Evolutionary conservation across 139 green algal genomes (phyloP).

Genomic region (Coelastrella sp.): DNA sequence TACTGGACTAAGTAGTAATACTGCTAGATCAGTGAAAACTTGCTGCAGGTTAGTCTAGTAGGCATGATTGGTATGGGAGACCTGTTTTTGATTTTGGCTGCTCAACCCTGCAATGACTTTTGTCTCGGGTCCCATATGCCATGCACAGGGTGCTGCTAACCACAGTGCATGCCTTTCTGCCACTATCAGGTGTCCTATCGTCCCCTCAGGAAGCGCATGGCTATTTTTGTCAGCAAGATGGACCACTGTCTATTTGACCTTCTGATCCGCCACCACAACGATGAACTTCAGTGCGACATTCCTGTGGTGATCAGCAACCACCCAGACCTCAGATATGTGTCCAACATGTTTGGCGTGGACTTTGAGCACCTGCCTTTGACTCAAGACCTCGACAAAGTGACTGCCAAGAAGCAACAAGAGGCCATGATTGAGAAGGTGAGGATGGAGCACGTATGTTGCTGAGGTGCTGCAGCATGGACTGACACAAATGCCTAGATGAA

Average conservation of each 20-base stretch:
- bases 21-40: too few relatives aligned
- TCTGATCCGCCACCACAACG: conserved; percentile 72
- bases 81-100: too few relatives aligned
- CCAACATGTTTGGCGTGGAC: conserved; percentile 70
- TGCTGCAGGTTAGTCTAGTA: too few relatives aligned
- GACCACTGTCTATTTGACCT: conserved; percentile 89
- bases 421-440: conserved; percentile 56
- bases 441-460: too few relatives aligned
- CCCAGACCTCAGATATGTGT: conserved; percentile 71
- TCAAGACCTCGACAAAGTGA: conserved; percentile 11
- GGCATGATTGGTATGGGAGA: too few relatives aligned
- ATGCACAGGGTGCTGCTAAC: too few relatives aligned
- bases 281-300: conserved; percentile 77
- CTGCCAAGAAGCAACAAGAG: conserved; percentile 67
- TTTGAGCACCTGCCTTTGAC: conserved; percentile 69
- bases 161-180: too few relatives aligned
- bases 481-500: too few relatives aligned
- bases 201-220: conserved; percentile 67
- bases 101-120: too few relatives aligned
- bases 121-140: too few relatives aligned
- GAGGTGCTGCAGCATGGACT: neutral
- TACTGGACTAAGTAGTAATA: too few relatives aligned
- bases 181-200: conserved; percentile 59
- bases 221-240: conserved; percentile 66
- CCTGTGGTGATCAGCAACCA: conserved; percentile 84